phyloP scores from a whole-genome alignment of 495 filamentous ascomycete genomes.

The Xylaria castorea region DNA sequence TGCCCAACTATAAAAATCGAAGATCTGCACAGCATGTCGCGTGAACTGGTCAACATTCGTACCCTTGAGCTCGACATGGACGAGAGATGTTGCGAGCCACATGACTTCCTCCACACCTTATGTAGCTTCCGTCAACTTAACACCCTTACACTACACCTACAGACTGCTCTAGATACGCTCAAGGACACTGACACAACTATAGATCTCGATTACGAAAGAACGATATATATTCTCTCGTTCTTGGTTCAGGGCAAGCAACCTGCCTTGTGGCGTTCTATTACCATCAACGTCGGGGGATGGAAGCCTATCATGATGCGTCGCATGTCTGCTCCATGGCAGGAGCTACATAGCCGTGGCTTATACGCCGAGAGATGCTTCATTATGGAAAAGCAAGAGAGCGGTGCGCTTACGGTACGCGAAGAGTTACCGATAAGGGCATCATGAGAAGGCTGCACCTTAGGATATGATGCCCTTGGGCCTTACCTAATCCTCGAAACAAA shows the following conservation, averaged over 20 bases:
- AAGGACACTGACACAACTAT: not conserved
- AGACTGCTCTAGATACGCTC: conserved; percentile 33
- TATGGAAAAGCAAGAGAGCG: conserved; percentile 24
- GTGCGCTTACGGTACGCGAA: conserved; percentile 24
- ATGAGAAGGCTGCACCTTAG: not conserved
- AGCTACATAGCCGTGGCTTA: conserved; percentile 30
- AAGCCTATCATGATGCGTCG: conserved; percentile 39
- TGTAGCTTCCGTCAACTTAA: conserved; percentile 32
- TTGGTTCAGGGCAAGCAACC: conserved; percentile 27
- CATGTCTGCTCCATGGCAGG: conserved; percentile 34
- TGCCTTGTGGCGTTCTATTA: conserved; percentile 31
- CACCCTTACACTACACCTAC: conserved; percentile 37
- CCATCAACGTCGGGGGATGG: conserved; percentile 43
- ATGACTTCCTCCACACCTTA: conserved; percentile 29
- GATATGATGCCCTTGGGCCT: not conserved
- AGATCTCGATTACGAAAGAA: conserved; percentile 27
- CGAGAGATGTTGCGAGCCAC: conserved; percentile 17
- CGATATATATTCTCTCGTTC: conserved; percentile 16
- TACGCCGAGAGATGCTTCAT: conserved; percentile 43
- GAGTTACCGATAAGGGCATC: conserved; percentile 23
- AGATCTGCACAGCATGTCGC: conserved; percentile 32
- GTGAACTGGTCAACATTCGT: conserved; percentile 22
- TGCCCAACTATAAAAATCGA: conserved; percentile 36
- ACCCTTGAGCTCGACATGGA: conserved; percentile 42
- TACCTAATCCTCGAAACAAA: not conserved